Evolutionary conservation across 2,329 filamentous ascomycete species (phyloP), one percentile per base, ranked within the genome.

Genomic region (Drechslerella stenobrocha): DNA sequence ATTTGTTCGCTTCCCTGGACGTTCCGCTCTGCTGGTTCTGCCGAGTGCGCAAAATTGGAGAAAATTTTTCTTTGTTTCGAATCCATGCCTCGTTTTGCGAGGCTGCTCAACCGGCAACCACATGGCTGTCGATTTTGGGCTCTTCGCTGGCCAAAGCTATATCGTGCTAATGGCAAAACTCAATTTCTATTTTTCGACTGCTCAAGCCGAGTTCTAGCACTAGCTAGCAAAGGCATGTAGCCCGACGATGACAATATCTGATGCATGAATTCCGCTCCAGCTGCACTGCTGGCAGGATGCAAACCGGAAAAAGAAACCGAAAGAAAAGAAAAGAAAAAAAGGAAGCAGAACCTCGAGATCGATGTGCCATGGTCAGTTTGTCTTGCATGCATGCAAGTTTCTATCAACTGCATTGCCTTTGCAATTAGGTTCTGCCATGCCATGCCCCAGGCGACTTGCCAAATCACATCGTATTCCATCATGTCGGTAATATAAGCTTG

Each of bases 401-500:
- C 55, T 55, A 8, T 20, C 37, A 3, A 42, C 37, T 42, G 37
- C 37, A 42, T 20, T n/a, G 8, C 13, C n/a, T 20, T 42, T 42
- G 11, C n/a, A n/a, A 37, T 13, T 45, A 6, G 40, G 11, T 53
- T 23, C 61, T 66, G 44, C 60, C 50, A 37, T 48, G 52, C 45
- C 63, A 48, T 59, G 56, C 44, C 42, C 63, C 23, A 45, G 35
- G 40, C 6, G 20, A 47, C 22, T 60, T 55, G 63, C 63, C 63
- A 67, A 67, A 67, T 67, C 63, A 67, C 46, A 67, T 55, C 55
- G 50, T 55, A 67, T 60, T 56, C 63, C 63, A 51, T 37, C 13
- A 51, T 55, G 6, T 55, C 48, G 63, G 61, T 53, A 59, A n/a
- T n/a, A n/a, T n/a, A n/a, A 48, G 48, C 50, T 51, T 67, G 55